Evolutionary conservation across 2,329 filamentous ascomycete genomes (phyloP), one percentile per base, ranked within the genome.

Genomic region (Ophiostoma montium): DNA sequence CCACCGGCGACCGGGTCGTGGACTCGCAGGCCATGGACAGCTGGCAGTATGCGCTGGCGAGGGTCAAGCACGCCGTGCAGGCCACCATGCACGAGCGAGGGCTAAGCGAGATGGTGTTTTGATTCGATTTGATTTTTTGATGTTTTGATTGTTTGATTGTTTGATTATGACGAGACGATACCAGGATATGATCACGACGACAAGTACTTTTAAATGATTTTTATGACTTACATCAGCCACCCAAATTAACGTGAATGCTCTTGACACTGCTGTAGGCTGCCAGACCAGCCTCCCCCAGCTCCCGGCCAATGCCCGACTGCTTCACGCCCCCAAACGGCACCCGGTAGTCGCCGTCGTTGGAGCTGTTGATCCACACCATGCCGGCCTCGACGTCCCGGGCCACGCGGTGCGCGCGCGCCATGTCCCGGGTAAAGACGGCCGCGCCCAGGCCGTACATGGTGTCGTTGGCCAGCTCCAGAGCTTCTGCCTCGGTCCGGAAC

Each of bases 371-470:
- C 66, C 67, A 68, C 18, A 69, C 67, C 65, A 66, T 69, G 39
- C 76, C 76, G 7, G 74, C 70, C 60, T 79, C 73, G 30, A 80
- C 70, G 18, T 69, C 72, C 54, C 69, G 70, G 35, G 70, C 66
- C 16, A 68, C 59, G 42, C 61, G 60, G 53, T 67, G 65, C 6
- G 63, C 67, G 43, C 61, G 60, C 35, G 58, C 68, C 49, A 79
- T 67, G 57, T 78, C 68, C 55, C 69, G 62, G 0, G 76, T 79
- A 56, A 78, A 79, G 1, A 80, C 62, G 0, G 75, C 71, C 19
- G 69, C 69, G 9, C 63, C 74, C 30, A 80, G 64, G 6, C 76
- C 76, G 56, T 78, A 79, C 0, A 65, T 70, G 0, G 70, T 71
- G 57, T 76, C 67, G 57, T 76, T 76, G 18, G 72, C 73, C 30